Base-by-base conservation (phyloP, 495 filamentous ascomycete genomes). In the Aspergillus incahuasiensis region DNA sequence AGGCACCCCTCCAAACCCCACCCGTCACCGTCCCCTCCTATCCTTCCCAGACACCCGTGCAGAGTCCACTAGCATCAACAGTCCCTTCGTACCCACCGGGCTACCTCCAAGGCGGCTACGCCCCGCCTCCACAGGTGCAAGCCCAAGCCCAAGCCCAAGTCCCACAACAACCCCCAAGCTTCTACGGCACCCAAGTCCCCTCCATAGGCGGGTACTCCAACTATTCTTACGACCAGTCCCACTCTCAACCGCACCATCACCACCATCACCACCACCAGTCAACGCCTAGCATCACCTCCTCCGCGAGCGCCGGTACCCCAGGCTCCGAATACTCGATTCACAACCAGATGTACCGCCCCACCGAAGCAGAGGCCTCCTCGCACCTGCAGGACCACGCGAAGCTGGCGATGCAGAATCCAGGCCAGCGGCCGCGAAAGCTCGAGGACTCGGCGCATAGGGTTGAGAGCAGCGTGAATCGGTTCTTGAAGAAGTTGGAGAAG, bases 401-500 rank as follows among this genome's bases (percentile, higher is more conserved):
- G 48, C 77, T 80, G 52, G 73, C 79, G 9, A 79, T 80, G 71
- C 67, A 74, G 48, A 78, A 80, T 35, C 60, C 70, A 3, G 73
- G 68, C 42, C 74, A 79, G 52, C 69, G 69, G 46, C 56, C 73
- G 16, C 77, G 80, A 16, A 87, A 78, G 64, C 63, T 95, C 21
- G 90, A 92, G 60, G 81, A 86, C 49, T 72, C 78, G 42, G 85
- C 86, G n/a, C 80, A 77, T 1, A 76, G 79, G 60, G 59, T 94
- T 46, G 91, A 96, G 73, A 87, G 83, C 68, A 85, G 87, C 3
- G 83, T 95, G 13, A 86, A 86, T 54, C 78, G 86, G 34, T 86
- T 95, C 68, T 74, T 96, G 63, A 95, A 91, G 83, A 91, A 84
- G 72, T 75, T 96, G 64, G 91, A 96, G 78, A 94, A 94, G 81